Evolutionary conservation across 1,284 basidiomycete species (phyloP).

Genomic region (Bondarzewia mesenterica): DNA sequence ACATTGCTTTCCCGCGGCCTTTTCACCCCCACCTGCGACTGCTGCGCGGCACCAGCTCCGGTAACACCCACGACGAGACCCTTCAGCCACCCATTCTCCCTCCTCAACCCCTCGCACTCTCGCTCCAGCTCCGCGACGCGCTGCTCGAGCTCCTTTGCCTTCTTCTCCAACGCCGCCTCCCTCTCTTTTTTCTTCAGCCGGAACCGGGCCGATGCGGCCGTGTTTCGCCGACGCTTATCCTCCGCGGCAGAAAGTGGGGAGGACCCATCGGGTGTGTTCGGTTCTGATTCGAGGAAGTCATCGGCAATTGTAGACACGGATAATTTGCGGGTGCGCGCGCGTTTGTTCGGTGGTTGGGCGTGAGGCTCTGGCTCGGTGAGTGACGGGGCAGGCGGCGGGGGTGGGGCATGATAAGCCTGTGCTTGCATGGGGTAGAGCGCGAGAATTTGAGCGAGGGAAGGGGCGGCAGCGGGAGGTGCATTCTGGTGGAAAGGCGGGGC

Average conservation of each 20-base stretch:
- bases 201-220: constrained; percentile 96
- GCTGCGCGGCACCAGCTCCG: constrained; percentile 40
- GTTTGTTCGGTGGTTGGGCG: constrained; percentile 36
- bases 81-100: constrained; percentile 95
- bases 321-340: constrained; percentile 43
- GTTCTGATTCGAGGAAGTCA: constrained; percentile 14
- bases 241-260: constrained; percentile 48
- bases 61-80: constrained; percentile 88
- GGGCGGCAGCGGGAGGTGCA: constrained; percentile 26
- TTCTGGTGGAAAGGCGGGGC: constrained; percentile 19
- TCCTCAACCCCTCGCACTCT: constrained; percentile 84
- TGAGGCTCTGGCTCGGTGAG: constrained; percentile 8
- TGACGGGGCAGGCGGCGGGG: constrained; percentile 13
- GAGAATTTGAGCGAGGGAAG: constrained; percentile 59
- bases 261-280: constrained; percentile 13
- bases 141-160: constrained; percentile 84
- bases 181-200: constrained; percentile 98
- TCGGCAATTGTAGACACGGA: constrained; percentile 26
- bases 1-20: not conserved
- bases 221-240: constrained; percentile 93
- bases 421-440: constrained; percentile 41
- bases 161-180: constrained; percentile 85
- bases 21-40: constrained; percentile 5
- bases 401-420: constrained; percentile 12
- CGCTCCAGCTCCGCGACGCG: constrained; percentile 80